Base-by-base conservation (phyloP, 306 rosid species). In the Cajanus cajan region DNA sequence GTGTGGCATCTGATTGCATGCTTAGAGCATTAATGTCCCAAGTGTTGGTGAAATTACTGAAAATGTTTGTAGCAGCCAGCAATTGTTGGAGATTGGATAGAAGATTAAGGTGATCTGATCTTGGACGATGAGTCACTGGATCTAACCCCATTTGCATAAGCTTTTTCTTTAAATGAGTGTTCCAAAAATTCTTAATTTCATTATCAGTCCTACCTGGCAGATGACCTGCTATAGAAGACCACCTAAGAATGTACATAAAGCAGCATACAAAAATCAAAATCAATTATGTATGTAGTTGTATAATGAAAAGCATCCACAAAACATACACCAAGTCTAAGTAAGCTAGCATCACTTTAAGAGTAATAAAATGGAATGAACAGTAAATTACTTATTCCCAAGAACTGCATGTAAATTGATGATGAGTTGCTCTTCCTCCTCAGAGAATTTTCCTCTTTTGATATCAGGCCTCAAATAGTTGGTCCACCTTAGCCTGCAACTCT, bases 161-260 rank as follows among this genome's bases (percentile, higher is more conserved):
- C 84, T 88, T 93, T 70, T 89, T 93, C 90, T 84, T 93, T 22
- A 93, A 25, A 70, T 88, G 92, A 0, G 97, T 93, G 81, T 93
- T 93, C 97, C 97, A 93, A 9, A 89, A 93, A 54, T 93, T 93
- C 83, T 93, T 93, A 12, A 93, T 89, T 68, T 93, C 97, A 57
- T 93, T 93, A 36, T 93, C 97, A 3, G 96, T 93, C 71, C 97
- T 77, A 7, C 97, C 94, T 16, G 97, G 96, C 41, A 90, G 86
- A 89, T 89, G 90, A 36, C 88, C 88, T 22, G 97, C 97, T 85
- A 90, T 93, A 0, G 90, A 82, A 0, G 97, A 86, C 97, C 97
- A 93, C 89, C 97, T 90, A 74, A 45, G 13, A 37, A 48, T 52
- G 14, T 10, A 79, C 45, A 45, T 15, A 64, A n/a, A 48, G 47